These are phyloP conservation scores for Fraxinus americana DNA, from an alignment of 257 asterid species.

Conservation along the genomic window DNA sequence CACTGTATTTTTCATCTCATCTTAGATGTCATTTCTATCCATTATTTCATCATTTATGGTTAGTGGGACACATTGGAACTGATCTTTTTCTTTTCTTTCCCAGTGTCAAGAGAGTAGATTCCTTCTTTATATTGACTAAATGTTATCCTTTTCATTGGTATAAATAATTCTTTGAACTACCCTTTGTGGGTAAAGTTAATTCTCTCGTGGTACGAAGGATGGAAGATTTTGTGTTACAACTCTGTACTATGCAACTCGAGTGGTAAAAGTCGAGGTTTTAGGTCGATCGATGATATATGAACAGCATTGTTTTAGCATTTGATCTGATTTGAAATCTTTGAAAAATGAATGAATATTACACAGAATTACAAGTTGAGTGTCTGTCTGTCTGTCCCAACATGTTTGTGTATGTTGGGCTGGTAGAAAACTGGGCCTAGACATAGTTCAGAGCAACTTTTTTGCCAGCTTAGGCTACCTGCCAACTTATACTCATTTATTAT, in stretches of 20 bases:
- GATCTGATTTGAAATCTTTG: neutral
- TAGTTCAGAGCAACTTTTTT: neutral
- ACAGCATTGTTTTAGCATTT: neutral
- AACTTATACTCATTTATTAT: neutral
- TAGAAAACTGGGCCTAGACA: constrained; percentile 2
- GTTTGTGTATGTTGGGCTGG: constrained; percentile 7
- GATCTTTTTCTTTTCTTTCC: neutral
- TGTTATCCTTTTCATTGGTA: neutral
- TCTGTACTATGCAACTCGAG: neutral
- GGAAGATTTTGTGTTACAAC: neutral
- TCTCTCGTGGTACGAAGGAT: neutral
- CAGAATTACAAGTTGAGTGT: neutral
- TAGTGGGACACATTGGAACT: neutral
- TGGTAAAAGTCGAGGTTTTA: neutral
- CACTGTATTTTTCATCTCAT: neutral
- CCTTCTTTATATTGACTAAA: neutral
- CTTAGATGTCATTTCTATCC: neutral
- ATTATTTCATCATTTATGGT: neutral
- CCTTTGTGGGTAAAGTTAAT: neutral
- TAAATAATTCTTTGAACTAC: neutral
- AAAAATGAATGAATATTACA: neutral
- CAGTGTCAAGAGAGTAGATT: neutral
- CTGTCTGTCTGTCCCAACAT: constrained; percentile 8
- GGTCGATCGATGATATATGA: neutral
- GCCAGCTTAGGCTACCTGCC: constrained; percentile 2